Conservation (phyloP, 2,329 filamentous ascomycete genomes). For the Macrophomina pseudophaseolina region DNA sequence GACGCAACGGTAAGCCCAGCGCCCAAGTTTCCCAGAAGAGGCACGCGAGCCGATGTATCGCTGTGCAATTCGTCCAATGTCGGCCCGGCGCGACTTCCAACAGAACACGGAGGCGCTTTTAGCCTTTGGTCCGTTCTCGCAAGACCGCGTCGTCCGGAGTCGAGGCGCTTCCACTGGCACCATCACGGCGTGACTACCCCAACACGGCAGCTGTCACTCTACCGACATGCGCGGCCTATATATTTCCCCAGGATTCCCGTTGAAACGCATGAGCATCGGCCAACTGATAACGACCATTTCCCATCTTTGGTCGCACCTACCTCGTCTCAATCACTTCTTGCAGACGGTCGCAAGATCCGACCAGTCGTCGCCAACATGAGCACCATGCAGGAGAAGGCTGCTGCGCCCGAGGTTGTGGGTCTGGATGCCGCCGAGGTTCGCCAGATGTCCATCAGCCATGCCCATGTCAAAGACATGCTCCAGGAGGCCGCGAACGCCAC, state of each 20-base stretch:
- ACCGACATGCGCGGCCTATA: constrained; percentile 11
- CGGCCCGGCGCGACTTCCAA: not conserved
- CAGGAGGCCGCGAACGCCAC: constrained; percentile 16
- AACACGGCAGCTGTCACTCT: constrained; percentile 8
- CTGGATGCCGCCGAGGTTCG: not conserved
- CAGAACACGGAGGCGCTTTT: constrained; percentile 3
- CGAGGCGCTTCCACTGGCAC: not conserved
- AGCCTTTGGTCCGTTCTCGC: not conserved
- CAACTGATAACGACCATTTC: not conserved
- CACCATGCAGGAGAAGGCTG: not conserved
- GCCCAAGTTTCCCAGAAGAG: not conserved
- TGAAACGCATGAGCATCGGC: not conserved
- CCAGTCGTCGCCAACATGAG: not conserved
- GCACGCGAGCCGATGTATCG: not conserved
- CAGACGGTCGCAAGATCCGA: not conserved
- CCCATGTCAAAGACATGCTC: not conserved
- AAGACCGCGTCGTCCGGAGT: constrained; percentile 5
- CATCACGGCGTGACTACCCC: not conserved
- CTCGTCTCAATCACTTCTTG: not conserved
- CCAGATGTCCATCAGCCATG: constrained; percentile 4
- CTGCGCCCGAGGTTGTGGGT: not conserved
- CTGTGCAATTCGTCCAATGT: constrained; percentile 2
- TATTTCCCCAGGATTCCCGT: not conserved
- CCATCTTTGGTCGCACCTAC: not conserved
- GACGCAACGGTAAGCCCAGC: not conserved